Percentiles rank a stretch among this genome's conserved stretches.
Evolutionary conservation across 805 yeast genomes (phyloP).

Genomic region (Sugiyamaella chiloensis): DNA sequence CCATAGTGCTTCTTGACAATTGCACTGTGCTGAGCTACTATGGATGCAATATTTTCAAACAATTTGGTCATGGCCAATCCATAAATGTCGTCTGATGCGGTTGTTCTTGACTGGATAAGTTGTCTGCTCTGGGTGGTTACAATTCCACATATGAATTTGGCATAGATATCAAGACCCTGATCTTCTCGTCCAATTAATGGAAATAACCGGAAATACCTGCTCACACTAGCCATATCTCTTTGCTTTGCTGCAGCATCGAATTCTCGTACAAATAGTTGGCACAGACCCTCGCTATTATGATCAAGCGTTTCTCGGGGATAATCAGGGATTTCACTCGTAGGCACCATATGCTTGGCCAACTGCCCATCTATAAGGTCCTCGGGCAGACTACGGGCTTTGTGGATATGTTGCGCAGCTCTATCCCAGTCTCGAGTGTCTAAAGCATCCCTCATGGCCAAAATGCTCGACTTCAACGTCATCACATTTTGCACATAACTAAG

Average conservation of each 20-base stretch:
- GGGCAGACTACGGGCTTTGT: constrained; percentile 53
- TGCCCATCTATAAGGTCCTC: constrained; percentile 52
- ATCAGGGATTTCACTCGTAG: constrained; percentile 82
- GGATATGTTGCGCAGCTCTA: constrained; percentile 70
- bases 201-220: constrained; percentile 78
- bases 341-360: constrained; percentile 78
- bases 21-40: constrained; percentile 81
- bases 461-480: constrained; percentile 59
- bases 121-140: constrained; percentile 75
- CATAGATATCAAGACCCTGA: constrained; percentile 74
- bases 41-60: constrained; percentile 79
- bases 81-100: constrained; percentile 31
- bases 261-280: constrained; percentile 52
- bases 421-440: constrained; percentile 68
- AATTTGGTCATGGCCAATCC: constrained; percentile 43
- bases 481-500: constrained; percentile 63
- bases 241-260: constrained; percentile 68
- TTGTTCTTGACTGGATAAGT: constrained; percentile 40
- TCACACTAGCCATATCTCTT: constrained; percentile 64
- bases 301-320: constrained; percentile 57
- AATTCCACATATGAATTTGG: constrained; percentile 80
- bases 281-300: constrained; percentile 59
- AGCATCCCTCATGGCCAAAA: constrained; percentile 64
- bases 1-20: constrained; percentile 77
- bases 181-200: constrained; percentile 76